Base-by-base conservation (phyloP, 495 filamentous ascomycete species). In the Penicillium malachiteum region DNA sequence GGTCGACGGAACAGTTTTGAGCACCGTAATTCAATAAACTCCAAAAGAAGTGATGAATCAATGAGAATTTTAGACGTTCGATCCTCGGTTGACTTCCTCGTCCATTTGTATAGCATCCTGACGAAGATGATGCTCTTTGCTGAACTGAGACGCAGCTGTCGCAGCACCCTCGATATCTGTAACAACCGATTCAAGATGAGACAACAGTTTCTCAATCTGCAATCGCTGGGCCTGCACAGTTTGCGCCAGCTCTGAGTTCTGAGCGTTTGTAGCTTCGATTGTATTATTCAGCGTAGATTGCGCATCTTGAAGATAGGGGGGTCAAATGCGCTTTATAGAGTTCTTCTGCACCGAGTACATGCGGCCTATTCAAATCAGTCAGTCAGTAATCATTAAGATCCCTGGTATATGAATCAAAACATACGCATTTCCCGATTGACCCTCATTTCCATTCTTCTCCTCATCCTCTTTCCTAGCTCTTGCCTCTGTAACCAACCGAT, bases 401-500 rank as follows among this genome's bases (percentile, higher is more conserved):
- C 16, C 16, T 50, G 21, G 41, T 16, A 47, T 44, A 35, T 35
- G 17, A 21, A 41, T 31, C 31, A 46, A 59, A n/a, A 75, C 68
- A 52, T 72, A 81, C 78, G 72, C 67, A 60, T 68, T 59, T 50
- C 35, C 64, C 30, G 41, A 54, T 55, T 50, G 41, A 45, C 14
- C 38, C 3, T 12, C 43, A 7, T 51, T 61, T 9, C 43, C 57
- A 53, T 56, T 62, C 50, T 54, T 62, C 34, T 52, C 65, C 33
- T 58, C 73, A 41, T 65, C 65, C 26, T 76, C 81, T 63, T 78
- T 83, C 60, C 88, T 75, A 56, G 72, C 72, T 57, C 73, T 81
- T 26, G 90, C 93, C 40, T 91, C 91, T 17, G 68, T 75, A 32
- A 94, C 63, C 43, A 96, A 74, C 11, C 75, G 73, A 70, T 98